phyloP scores from a whole-genome alignment of 2,329 filamentous ascomycete species.

The Pyrenophora graminea region DNA sequence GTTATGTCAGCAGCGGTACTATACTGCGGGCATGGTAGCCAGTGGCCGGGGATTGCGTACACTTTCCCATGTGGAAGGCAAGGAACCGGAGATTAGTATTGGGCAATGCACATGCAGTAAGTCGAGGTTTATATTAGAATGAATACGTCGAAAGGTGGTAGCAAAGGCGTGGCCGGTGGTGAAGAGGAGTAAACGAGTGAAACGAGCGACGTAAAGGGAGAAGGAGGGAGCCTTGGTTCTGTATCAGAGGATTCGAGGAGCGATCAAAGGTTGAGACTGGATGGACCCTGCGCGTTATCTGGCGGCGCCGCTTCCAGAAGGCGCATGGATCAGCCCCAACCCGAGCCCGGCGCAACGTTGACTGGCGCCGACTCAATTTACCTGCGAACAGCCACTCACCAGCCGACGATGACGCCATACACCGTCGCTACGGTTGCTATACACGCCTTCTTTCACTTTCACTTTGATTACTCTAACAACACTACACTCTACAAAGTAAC shows the following conservation, averaged over 20 bases:
- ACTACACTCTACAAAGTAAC: too few relatives aligned
- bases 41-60: conserved; percentile 36
- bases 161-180: conserved; percentile 9
- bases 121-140: conserved; percentile 2
- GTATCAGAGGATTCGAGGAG: conserved; percentile 5
- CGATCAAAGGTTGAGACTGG: conserved; percentile 12
- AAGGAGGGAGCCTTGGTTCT: neutral
- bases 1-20: conserved; percentile 27
- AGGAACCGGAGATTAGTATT: conserved; percentile 21
- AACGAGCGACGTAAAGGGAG: conserved; percentile 35
- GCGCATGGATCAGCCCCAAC: conserved; percentile 13
- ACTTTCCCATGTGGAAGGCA: conserved; percentile 48
- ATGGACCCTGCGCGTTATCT: conserved; percentile 13
- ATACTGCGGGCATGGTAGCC: conserved; percentile 9
- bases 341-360: conserved; percentile 16
- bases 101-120: conserved; percentile 34
- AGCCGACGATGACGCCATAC: conserved; percentile 3
- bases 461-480: too few relatives aligned
- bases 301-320: conserved; percentile 19
- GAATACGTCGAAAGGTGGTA: conserved; percentile 3
- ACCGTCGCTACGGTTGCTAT: neutral
- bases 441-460: too few relatives aligned
- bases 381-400: conserved; percentile 14
- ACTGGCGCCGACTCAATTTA: neutral
- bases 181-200: conserved; percentile 8